phyloP scores from a whole-genome alignment of 163 green algal genomes.

The Prototheca wickerhamii region DNA sequence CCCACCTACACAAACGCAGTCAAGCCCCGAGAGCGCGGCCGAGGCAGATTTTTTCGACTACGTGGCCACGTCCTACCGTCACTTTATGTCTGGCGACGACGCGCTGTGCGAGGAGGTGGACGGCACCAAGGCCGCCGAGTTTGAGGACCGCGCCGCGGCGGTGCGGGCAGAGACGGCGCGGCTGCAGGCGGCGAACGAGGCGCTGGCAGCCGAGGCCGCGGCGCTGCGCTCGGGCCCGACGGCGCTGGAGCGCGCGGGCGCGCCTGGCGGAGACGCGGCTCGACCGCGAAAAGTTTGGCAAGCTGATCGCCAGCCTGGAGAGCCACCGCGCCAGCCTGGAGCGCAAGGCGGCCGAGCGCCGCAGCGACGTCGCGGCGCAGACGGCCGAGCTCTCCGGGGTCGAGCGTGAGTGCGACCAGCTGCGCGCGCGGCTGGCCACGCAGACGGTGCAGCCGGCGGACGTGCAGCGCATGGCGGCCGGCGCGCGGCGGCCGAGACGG shows the following conservation, averaged over 20 bases:
- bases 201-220: constrained; percentile 42
- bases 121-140: constrained; percentile 39
- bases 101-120: constrained; percentile 46
- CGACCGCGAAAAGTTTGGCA: constrained; percentile 68
- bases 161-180: constrained; percentile 20
- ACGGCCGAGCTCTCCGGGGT: constrained; percentile 40
- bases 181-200: constrained; percentile 31
- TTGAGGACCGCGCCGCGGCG: constrained; percentile 30
- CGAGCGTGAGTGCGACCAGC: constrained; percentile 30
- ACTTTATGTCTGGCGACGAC: constrained; percentile 77
- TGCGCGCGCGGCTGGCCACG: constrained; percentile 33
- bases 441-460: constrained; percentile 65
- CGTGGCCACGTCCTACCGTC: constrained; percentile 57
- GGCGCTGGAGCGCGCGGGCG: constrained; percentile 45
- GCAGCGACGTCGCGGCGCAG: constrained; percentile 55
- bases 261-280: constrained; percentile 37
- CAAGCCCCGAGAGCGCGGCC: constrained; percentile 13
- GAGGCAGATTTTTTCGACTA: constrained; percentile 77
- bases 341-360: constrained; percentile 60
- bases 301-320: constrained; percentile 61
- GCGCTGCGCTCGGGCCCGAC: constrained; percentile 39
- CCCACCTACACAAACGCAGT: not conserved
- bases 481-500: constrained; percentile 5
- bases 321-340: constrained; percentile 45
- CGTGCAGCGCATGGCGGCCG: constrained; percentile 58